Conservation (phyloP, 2,329 filamentous ascomycete species). For the Phaeomoniella chlamydospora region DNA sequence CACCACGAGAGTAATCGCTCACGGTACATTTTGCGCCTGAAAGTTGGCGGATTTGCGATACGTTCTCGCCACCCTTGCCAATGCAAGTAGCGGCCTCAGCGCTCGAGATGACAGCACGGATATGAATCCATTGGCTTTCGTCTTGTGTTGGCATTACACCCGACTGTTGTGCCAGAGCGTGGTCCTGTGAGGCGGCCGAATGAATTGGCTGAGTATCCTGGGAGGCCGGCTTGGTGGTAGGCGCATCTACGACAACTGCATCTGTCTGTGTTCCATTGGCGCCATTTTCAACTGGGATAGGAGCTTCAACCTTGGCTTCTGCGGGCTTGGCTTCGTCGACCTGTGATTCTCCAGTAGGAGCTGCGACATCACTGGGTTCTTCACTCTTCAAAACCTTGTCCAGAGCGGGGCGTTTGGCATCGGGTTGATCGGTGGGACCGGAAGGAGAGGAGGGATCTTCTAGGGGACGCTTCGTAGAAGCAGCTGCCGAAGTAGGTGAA, state of each 20-base stretch:
- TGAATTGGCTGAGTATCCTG: constrained; percentile 44
- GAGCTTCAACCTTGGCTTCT: constrained; percentile 22
- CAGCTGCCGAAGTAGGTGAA: constrained; percentile 34
- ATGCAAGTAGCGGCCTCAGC: constrained; percentile 96
- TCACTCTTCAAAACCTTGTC: constrained; percentile 74
- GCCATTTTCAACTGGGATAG: constrained; percentile 20
- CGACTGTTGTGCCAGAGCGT: constrained; percentile 24
- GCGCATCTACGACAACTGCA: constrained; percentile 51
- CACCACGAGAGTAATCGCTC: constrained; percentile 93
- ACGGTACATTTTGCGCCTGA: constrained; percentile 98
- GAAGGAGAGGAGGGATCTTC: constrained; percentile 95
- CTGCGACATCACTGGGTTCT: constrained; percentile 11
- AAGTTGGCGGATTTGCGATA: constrained; percentile 87
- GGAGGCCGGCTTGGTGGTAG: constrained; percentile 21
- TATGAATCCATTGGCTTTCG: constrained; percentile 92
- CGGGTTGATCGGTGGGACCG: constrained; percentile 79
- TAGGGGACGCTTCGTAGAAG: constrained; percentile 68
- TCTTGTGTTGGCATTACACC: constrained; percentile 48
- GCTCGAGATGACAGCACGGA: constrained; percentile 92
- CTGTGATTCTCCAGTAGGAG: constrained; percentile 2
- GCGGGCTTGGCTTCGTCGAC: constrained; percentile 16
- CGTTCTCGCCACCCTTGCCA: constrained; percentile 96
- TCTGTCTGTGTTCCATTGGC: constrained; percentile 50
- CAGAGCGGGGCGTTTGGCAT: constrained; percentile 89
- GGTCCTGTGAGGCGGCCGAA: constrained; percentile 40